Evolutionary conservation across 257 asterid genomes (phyloP).

Genomic region (Coffea eugenioides): DNA sequence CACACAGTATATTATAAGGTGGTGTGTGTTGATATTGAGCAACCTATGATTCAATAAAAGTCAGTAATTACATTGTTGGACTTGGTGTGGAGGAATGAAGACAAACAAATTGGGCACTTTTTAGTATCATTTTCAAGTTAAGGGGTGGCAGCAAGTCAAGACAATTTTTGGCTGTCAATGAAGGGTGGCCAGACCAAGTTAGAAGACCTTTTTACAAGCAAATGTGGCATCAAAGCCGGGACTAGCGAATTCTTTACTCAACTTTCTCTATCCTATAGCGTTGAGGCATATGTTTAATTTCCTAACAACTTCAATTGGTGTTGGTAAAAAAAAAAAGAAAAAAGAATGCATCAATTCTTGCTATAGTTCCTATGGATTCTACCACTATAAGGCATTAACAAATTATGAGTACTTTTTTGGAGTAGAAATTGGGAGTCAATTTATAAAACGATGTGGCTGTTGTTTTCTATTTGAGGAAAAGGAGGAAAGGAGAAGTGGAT

Average conservation of each 20-base stretch:
- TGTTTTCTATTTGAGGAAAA: slow-evolving; percentile 8
- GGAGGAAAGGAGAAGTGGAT: slow-evolving; percentile 17
- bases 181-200: neutral
- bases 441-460: neutral
- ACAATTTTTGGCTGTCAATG: neutral
- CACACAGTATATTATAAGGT: slow-evolving; percentile 16
- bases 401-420: neutral
- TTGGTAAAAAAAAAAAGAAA: too few species aligned
- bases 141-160: neutral
- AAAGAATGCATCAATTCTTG: slow-evolving; percentile 3
- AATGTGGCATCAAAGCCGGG: neutral
- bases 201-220: neutral
- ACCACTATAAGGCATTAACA: neutral
- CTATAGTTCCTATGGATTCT: neutral
- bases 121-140: neutral
- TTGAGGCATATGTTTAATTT: neutral
- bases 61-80: neutral
- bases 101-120: neutral
- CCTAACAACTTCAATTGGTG: neutral
- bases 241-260: neutral
- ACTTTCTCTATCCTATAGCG: neutral
- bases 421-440: slow-evolving; percentile 10
- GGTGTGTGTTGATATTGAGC: neutral
- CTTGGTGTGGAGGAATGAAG: neutral
- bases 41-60: neutral